These are phyloP conservation scores for Fusarium piperis DNA, from an alignment of 2,329 filamentous ascomycete genomes.

Conservation along the genomic window DNA sequence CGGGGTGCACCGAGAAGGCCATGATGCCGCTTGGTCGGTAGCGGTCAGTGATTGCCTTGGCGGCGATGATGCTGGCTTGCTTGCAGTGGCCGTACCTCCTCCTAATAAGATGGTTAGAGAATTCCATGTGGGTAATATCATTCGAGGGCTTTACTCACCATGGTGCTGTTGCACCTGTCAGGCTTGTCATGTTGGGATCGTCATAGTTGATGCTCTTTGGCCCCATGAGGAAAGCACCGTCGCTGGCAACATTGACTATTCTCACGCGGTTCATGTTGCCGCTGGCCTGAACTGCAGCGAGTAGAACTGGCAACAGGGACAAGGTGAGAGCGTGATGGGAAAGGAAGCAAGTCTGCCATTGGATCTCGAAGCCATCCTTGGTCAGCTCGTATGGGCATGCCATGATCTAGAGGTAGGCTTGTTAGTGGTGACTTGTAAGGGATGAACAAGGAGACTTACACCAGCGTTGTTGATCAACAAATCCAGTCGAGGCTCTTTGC, in stretches of 20 bases:
- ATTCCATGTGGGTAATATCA: fast-evolving
- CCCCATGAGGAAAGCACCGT: constrained; percentile 25
- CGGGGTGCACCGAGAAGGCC: constrained; percentile 39
- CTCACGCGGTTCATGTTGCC: constrained; percentile 28
- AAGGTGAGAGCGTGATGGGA: constrained; percentile 33
- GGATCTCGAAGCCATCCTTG: constrained; percentile 32
- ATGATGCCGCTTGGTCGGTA: constrained; percentile 31
- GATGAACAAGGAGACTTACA: constrained; percentile 35
- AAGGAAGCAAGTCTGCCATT: constrained; percentile 38
- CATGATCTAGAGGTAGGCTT: constrained; percentile 38
- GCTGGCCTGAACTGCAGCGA: constrained; percentile 17
- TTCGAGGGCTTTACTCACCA: constrained; percentile 4
- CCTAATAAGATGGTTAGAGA: constrained; percentile 3
- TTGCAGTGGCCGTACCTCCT: constrained; percentile 37
- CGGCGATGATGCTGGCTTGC: constrained; percentile 31
- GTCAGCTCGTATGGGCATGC: constrained; percentile 31
- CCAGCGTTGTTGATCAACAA: constrained; percentile 39
- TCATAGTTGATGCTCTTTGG: constrained; percentile 34
- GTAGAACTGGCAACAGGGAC: constrained; percentile 24
- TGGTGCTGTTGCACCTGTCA: constrained; percentile 23
- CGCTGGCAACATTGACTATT: constrained; percentile 40
- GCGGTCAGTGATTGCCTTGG: constrained; percentile 32
- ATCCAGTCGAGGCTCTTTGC: constrained; percentile 29
- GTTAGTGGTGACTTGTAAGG: neutral
- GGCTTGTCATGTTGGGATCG: constrained; percentile 33